These are phyloP conservation scores for Ricinus communis DNA, from an alignment of 345 rosid genomes.

Conservation along the genomic window DNA sequence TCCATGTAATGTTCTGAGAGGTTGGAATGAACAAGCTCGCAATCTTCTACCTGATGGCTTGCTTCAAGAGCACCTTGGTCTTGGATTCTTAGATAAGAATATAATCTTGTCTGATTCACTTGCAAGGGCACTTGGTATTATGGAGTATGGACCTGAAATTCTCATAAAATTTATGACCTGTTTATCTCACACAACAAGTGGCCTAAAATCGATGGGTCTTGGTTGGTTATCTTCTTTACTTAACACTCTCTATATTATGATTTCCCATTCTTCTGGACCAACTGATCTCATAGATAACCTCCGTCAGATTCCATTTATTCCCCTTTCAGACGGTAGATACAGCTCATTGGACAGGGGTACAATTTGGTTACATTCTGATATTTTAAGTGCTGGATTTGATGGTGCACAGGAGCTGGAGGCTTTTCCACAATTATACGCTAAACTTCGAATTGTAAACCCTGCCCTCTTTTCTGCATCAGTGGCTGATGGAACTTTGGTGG, in stretches of 20 bases:
- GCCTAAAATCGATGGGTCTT: constrained; percentile 61
- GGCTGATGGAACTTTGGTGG: constrained; percentile 31
- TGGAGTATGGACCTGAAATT: constrained; percentile 73
- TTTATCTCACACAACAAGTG: constrained; percentile 52
- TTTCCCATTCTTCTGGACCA: constrained; percentile 49
- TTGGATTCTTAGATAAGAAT: constrained; percentile 74
- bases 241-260: constrained; percentile 46
- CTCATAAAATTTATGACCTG: constrained; percentile 58
- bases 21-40: constrained; percentile 72
- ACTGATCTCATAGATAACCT: constrained; percentile 46
- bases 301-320: constrained; percentile 64
- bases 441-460: constrained; percentile 67
- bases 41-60: constrained; percentile 56
- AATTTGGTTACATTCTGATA: constrained; percentile 81
- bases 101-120: constrained; percentile 71
- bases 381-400: constrained; percentile 34
- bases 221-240: constrained; percentile 78
- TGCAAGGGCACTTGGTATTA: constrained; percentile 74
- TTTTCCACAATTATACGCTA: constrained; percentile 71
- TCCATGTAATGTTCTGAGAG: constrained; percentile 83
- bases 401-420: constrained; percentile 53
- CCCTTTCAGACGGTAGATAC: constrained; percentile 76
- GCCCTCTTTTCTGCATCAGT: constrained; percentile 53
- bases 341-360: constrained; percentile 66
- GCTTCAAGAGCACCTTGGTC: constrained; percentile 76